phyloP scores from a whole-genome alignment of 306 rosid genomes.

The Vigna hirtella region DNA sequence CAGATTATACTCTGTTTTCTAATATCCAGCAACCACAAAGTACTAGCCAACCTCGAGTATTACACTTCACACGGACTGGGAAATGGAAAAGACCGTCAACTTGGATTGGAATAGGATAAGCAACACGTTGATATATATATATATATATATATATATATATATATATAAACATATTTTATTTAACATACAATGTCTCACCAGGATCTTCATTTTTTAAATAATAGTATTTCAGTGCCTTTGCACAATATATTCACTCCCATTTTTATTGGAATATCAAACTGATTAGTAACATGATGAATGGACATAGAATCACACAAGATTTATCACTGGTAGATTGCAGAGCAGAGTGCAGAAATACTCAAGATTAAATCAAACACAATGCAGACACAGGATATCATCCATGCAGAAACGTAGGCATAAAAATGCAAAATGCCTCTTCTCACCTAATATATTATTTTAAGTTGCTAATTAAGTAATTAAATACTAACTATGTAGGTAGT shows the following conservation, averaged over 20 bases:
- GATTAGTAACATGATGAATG: not conserved
- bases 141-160: not conserved
- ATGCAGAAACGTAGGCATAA: slow-evolving; percentile 9
- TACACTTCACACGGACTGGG: not conserved
- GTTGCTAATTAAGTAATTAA: slow-evolving; percentile 2
- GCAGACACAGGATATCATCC: slow-evolving; percentile 3
- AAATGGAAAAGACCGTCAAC: not conserved
- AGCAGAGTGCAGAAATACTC: slow-evolving; percentile 7
- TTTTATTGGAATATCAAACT: slow-evolving; percentile 27
- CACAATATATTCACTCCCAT: not conserved
- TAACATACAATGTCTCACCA: not conserved
- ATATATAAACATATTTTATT: not conserved
- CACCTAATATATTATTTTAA: not conserved
- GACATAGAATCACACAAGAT: not conserved
- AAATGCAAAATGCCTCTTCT: not conserved
- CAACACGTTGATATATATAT: not conserved
- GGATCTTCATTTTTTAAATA: not conserved
- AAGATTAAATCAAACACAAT: slow-evolving; percentile 3
- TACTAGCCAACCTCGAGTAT: slow-evolving; percentile 5
- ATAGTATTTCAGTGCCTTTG: not conserved
- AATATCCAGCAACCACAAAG: not conserved
- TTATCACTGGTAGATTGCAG: not conserved
- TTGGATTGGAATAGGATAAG: not conserved
- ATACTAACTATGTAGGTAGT: not conserved
- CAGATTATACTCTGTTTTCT: not conserved